A percentile compares a stretch with the other conserved stretches of the same genome.
phyloP scores from a whole-genome alignment of 257 asterid species.

The Jasminum sambac region DNA sequence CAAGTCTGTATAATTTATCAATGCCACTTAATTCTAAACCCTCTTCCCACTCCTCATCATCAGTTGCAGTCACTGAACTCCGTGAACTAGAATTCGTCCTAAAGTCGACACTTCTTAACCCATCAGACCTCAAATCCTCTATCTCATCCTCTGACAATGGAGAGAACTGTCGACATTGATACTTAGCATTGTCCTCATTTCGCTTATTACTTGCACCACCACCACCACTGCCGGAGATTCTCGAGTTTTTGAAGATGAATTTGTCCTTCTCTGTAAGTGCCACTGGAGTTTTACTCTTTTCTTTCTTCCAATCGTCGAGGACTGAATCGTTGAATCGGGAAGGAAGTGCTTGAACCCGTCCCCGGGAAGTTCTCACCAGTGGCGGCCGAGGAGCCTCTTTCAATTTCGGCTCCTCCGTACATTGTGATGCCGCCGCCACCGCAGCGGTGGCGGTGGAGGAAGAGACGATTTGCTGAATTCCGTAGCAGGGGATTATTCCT shows the following conservation, averaged over 20 bases:
- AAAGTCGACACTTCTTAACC: slow-evolving; percentile 27
- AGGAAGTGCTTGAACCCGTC: slow-evolving; percentile 94
- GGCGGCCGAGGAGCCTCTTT: slow-evolving; percentile 75
- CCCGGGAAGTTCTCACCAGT: slow-evolving; percentile 87
- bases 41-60: slow-evolving; percentile 59
- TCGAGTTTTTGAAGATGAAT: slow-evolving; percentile 38
- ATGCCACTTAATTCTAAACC: slow-evolving; percentile 44
- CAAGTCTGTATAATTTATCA: slow-evolving; percentile 45
- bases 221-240: slow-evolving; percentile 34
- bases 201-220: slow-evolving; percentile 35
- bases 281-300: slow-evolving; percentile 47
- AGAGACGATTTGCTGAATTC: slow-evolving; percentile 44
- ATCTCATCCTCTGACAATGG: slow-evolving; percentile 61
- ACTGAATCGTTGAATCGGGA: slow-evolving; percentile 91
- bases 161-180: slow-evolving; percentile 53
- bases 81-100: slow-evolving; percentile 46
- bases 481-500: slow-evolving; percentile 63
- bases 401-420: slow-evolving; percentile 33
- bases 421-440: slow-evolving; percentile 35
- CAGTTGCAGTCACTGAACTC: slow-evolving; percentile 44
- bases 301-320: slow-evolving; percentile 94
- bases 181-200: slow-evolving; percentile 27
- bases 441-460: slow-evolving; percentile 24
- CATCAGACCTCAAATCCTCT: slow-evolving; percentile 51
- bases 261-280: slow-evolving; percentile 49